Conservation (phyloP, 345 rosid species). For the Cardamine occulta region DNA sequence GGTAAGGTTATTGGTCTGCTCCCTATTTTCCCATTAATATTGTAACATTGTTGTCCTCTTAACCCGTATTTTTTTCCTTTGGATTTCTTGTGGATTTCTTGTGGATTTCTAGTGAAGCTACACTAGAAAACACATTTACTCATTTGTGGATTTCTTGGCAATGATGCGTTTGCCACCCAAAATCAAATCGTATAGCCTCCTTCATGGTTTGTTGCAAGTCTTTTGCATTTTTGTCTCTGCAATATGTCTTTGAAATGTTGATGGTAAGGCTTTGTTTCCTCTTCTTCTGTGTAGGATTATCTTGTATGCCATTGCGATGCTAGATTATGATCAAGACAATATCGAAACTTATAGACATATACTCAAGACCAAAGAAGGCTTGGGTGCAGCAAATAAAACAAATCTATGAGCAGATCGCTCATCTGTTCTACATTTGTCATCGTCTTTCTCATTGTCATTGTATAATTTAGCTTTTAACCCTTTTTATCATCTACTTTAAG, state of each 20-base stretch:
- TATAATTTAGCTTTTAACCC: neutral
- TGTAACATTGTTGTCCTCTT: no score
- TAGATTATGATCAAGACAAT: slow-evolving; percentile 73
- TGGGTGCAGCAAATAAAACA: slow-evolving; percentile 58
- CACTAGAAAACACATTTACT: no score
- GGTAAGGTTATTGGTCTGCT: no score
- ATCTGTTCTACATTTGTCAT: slow-evolving; percentile 3
- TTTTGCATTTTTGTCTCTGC: neutral
- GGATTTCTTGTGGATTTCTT: no score
- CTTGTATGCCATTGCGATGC: slow-evolving; percentile 77
- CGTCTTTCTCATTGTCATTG: neutral
- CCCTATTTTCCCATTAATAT: no score
- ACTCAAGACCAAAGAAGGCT: slow-evolving; percentile 76
- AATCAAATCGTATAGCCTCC: slow-evolving; percentile 70
- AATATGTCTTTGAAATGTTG: no score
- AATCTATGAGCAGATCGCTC: slow-evolving; percentile 80
- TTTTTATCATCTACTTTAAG: slow-evolving; percentile 44
- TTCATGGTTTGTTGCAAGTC: neutral
- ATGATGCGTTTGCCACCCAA: slow-evolving; percentile 71
- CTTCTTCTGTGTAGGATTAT: slow-evolving; percentile 57
- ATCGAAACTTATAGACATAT: slow-evolving; percentile 44
- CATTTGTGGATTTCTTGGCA: slow-evolving; percentile 70
- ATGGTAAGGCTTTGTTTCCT: no score
- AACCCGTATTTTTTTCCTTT: no score
- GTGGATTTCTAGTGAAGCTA: no score